Percentiles rank a stretch among this genome's conserved stretches.
Conservation (phyloP, 495 filamentous ascomycete species). For the Aspergillus homomorphus region DNA sequence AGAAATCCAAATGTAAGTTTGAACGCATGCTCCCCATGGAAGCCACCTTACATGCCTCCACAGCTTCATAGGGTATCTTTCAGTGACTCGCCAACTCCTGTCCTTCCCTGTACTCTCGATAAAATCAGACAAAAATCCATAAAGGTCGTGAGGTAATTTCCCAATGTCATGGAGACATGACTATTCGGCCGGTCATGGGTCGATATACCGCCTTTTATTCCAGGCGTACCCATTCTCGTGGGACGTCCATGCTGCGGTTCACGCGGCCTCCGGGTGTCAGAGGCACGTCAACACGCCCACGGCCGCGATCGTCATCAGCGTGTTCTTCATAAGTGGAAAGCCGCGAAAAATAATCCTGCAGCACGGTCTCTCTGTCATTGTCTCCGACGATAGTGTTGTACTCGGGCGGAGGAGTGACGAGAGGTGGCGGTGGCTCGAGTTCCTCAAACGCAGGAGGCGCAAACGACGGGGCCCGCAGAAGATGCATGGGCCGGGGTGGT, state of each 20-base stretch:
- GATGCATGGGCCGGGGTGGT: conserved; percentile 71
- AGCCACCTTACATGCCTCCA: neutral
- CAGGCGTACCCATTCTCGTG: conserved; percentile 52
- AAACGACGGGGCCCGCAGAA: conserved; percentile 82
- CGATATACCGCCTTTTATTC: conserved; percentile 36
- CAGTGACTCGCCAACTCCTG: conserved; percentile 16
- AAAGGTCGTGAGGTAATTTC: conserved; percentile 30
- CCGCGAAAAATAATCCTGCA: conserved; percentile 89
- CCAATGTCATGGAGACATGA: neutral
- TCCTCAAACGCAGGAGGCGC: conserved; percentile 90
- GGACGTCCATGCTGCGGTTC: conserved; percentile 66
- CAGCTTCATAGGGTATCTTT: neutral
- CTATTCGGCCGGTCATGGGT: neutral
- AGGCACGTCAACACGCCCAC: conserved; percentile 59
- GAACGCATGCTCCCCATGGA: neutral
- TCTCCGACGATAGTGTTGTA: conserved; percentile 84
- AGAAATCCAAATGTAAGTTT: conserved; percentile 3
- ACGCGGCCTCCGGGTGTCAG: conserved; percentile 67
- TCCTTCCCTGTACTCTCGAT: neutral
- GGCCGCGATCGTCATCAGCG: conserved; percentile 52
- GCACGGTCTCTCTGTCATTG: conserved; percentile 64
- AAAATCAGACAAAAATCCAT: conserved; percentile 19
- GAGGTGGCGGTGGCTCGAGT: conserved; percentile 77
- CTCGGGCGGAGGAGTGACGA: conserved; percentile 82
- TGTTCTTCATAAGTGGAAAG: conserved; percentile 56